Conservation (phyloP, 352 stramenopile species). For the Halophytophthora batemanensis region DNA sequence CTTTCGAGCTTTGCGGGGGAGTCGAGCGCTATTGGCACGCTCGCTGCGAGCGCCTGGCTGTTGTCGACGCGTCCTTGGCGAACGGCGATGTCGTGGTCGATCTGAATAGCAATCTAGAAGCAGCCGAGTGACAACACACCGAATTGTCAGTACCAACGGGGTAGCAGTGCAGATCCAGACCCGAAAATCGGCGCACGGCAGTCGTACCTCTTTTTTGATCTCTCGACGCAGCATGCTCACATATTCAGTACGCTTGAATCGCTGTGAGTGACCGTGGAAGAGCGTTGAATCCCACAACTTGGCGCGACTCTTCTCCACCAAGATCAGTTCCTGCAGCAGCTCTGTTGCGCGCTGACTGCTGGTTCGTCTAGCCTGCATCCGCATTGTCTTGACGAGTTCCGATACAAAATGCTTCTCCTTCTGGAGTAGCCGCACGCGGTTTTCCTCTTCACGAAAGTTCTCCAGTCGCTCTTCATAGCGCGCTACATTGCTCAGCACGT, state of each 20-base stretch:
- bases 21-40: conserved; percentile 1
- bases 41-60: conserved; percentile 14
- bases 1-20: conserved; percentile 6
- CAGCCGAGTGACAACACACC: not conserved
- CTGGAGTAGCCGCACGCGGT: conserved; percentile 34
- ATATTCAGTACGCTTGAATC: conserved; percentile 61
- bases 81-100: conserved; percentile 47
- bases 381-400: conserved; percentile 68
- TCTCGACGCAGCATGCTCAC: conserved; percentile 55
- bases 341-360: conserved; percentile 52
- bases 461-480: conserved; percentile 51
- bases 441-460: conserved; percentile 69
- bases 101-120: conserved; percentile 51
- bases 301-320: conserved; percentile 50
- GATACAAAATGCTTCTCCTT: conserved; percentile 68
- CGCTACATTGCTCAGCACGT: conserved; percentile 8
- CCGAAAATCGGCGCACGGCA: no score
- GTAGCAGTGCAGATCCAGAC: not conserved
- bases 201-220: conserved; percentile 69
- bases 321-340: conserved; percentile 60
- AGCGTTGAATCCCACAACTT: conserved; percentile 68
- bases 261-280: conserved; percentile 63
- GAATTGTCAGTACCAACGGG: not conserved
- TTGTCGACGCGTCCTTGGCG: conserved; percentile 23
- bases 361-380: conserved; percentile 60